Evolutionary conservation across 2,329 filamentous ascomycete genomes (phyloP).

Genomic region (Whalleya microplaca): DNA sequence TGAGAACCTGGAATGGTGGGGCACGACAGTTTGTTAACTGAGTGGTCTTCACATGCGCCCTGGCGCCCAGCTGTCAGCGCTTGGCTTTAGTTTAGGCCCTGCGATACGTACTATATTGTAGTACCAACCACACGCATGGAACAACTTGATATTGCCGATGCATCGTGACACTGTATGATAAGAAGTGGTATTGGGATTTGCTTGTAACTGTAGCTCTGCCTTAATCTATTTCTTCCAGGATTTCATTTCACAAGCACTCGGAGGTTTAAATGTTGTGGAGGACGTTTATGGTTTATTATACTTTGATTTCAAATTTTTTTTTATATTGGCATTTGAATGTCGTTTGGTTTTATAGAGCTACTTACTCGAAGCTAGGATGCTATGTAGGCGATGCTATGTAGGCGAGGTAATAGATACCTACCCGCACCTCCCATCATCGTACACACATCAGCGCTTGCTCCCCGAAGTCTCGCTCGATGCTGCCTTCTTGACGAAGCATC

Average conservation of each 20-base stretch:
- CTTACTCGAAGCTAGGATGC: neutral
- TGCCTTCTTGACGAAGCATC: conserved; percentile 77
- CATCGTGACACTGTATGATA: too few relatives aligned
- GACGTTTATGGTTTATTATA: too few relatives aligned
- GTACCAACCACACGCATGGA: too few relatives aligned
- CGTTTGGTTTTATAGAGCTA: neutral
- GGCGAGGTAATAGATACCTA: neutral
- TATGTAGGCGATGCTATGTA: neutral
- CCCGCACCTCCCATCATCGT: conserved; percentile 42
- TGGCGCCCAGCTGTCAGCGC: neutral
- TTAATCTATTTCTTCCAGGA: too few relatives aligned
- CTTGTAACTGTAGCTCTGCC: too few relatives aligned
- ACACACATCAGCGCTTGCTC: conserved; percentile 81
- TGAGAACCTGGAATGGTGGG: conserved; percentile 13
- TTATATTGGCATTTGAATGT: neutral
- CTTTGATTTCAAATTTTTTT: too few relatives aligned
- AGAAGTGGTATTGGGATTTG: too few relatives aligned
- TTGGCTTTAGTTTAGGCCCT: neutral
- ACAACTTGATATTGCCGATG: too few relatives aligned
- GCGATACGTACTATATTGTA: too few relatives aligned
- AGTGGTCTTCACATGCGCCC: neutral
- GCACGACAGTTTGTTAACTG: neutral
- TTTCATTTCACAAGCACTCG: too few relatives aligned
- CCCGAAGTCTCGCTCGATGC: conserved; percentile 72
- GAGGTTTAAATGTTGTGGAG: too few relatives aligned